phyloP scores from a whole-genome alignment of 352 stramenopile species.

The Phytopythium helicoides region DNA sequence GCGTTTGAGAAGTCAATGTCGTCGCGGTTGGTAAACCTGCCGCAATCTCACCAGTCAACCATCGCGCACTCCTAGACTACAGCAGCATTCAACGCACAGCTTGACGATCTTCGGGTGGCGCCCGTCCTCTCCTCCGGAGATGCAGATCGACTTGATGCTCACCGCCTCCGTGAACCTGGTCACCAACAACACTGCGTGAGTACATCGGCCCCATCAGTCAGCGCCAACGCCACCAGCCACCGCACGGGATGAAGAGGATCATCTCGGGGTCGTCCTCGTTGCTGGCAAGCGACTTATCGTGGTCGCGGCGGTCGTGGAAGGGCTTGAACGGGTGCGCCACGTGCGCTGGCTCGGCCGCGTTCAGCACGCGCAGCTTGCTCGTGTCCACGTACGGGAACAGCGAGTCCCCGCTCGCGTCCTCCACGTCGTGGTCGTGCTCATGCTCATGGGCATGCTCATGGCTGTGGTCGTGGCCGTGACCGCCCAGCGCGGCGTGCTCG shows the following conservation, averaged over 20 bases:
- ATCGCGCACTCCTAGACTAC: background rate
- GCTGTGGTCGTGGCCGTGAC: slow-evolving; percentile 45
- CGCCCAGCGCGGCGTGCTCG: slow-evolving; percentile 43
- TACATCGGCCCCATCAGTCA: background rate
- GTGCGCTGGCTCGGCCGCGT: slow-evolving; percentile 58
- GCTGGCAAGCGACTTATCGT: slow-evolving; percentile 60
- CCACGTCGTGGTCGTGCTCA: slow-evolving; percentile 59
- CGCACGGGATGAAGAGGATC: slow-evolving; percentile 79
- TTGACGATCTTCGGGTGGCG: slow-evolving; percentile 82
- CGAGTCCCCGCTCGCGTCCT: slow-evolving; percentile 74
- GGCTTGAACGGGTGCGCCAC: slow-evolving; percentile 80
- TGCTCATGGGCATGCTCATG: slow-evolving; percentile 65
- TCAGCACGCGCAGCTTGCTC: slow-evolving; percentile 82
- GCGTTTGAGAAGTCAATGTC: slow-evolving; percentile 88
- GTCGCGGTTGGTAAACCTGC: slow-evolving; percentile 74
- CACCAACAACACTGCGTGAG: background rate
- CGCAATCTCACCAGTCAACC: slow-evolving; percentile 4
- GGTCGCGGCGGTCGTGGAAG: slow-evolving; percentile 69
- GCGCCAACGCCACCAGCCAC: slow-evolving; percentile 1
- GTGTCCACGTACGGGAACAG: slow-evolving; percentile 86
- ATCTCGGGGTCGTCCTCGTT: slow-evolving; percentile 85
- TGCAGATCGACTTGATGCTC: slow-evolving; percentile 88
- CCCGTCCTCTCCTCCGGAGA: slow-evolving; percentile 73
- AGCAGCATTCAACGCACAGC: slow-evolving; percentile 38
- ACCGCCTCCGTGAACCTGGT: slow-evolving; percentile 81